phyloP scores from a whole-genome alignment of 2,329 filamentous ascomycete species.

The Sporothrix variecibatus region DNA sequence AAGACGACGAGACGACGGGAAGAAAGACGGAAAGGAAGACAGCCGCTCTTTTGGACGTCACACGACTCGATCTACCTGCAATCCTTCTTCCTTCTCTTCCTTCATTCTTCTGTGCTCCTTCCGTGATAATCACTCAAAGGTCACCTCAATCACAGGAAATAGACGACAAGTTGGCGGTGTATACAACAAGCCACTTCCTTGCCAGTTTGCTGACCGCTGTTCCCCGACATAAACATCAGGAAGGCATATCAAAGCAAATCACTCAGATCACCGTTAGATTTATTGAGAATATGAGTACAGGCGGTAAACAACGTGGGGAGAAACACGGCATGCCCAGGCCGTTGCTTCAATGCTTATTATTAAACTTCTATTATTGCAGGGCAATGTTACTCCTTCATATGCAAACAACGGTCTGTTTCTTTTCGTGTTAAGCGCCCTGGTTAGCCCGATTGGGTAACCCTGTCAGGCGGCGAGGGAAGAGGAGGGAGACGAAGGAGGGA shows the following conservation, averaged over 20 bases:
- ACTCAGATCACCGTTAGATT: slow-evolving; percentile 1
- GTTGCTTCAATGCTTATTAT: neutral
- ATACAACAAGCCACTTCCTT: neutral
- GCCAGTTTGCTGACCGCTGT: neutral
- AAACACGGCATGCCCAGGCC: neutral
- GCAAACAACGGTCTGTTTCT: neutral
- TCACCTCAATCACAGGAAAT: no score
- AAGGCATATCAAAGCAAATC: neutral
- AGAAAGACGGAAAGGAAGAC: neutral
- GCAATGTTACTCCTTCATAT: neutral
- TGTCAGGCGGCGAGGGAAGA: neutral
- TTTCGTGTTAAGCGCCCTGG: slow-evolving; percentile 12
- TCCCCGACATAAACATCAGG: neutral
- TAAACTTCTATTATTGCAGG: neutral
- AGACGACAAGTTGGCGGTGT: neutral
- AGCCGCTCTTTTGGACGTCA: neutral
- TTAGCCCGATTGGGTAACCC: slow-evolving; percentile 19
- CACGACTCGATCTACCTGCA: neutral
- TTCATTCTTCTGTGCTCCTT: neutral
- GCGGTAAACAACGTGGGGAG: neutral
- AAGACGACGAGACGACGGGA: neutral
- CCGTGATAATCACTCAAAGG: no score
- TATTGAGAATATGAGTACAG: neutral
- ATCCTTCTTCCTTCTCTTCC: neutral
- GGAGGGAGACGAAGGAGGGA: no score